Evolutionary conservation across 2,329 filamentous ascomycete genomes (phyloP), one percentile per base, ranked within the genome.

Genomic region (Thielaviopsis populi): DNA sequence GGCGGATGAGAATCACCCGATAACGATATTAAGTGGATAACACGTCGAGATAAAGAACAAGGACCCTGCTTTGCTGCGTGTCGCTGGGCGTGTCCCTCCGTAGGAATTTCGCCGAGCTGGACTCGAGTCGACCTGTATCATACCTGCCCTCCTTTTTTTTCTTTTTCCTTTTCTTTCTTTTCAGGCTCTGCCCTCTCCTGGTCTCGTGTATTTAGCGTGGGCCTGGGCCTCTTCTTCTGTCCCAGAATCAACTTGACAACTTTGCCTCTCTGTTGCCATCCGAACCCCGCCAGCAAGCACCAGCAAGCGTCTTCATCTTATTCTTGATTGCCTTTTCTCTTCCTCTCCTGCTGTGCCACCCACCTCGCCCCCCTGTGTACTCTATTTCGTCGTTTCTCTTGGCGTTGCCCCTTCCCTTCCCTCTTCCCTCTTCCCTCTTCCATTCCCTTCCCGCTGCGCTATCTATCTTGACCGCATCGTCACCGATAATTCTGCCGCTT

Each of bases 1-100:
- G 22, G 46, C 46, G 46, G 46, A 50, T 22, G 46, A 24, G 22
- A 27, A 15, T 27, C 46, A 24, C 46, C 46, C 46, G 22, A 50
- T 50, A 50, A 50, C 46, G 46, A 50, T 50, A 50, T 50, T 50
- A 50, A 50, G 46, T 50, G 46, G 46, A 50, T 50, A 24, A 24
- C 8, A 30, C 27, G 8, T 56, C 53, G 15, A 33, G 53, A 56
- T 56, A 56, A 56, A 56, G 53, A 56, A 56, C 27, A 37, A 56
- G 53, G 53, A 15, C 30, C 53, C 53, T 56, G 53, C 53, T n/a
- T 56, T 30, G 27, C 50, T 50, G 46, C 24, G 15, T 50, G 46
- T 24, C 24, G 24, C 8, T 50, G 46, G n/a, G 8, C 11, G 10
- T 8, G 10, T 19, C 46, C 22, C 46, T 10, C 46, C 46, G 46